Conservation (phyloP, 768 basidiomycete species). For the Kondoa malvinella region DNA sequence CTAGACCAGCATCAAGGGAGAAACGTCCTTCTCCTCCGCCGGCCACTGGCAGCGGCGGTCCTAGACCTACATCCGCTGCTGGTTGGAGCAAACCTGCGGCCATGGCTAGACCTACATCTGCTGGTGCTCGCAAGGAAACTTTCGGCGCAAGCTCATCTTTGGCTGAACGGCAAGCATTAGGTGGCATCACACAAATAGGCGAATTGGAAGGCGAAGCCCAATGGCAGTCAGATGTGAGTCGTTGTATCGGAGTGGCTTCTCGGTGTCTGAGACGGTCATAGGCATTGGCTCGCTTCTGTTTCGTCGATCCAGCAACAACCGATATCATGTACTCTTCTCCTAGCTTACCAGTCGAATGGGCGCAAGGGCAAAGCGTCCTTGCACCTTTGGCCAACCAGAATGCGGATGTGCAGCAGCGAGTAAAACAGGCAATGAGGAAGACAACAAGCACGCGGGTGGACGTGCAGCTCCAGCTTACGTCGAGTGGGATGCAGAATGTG, state of each 20-base stretch:
- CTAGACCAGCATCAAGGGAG: not conserved
- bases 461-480: not conserved
- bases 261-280: too few species aligned
- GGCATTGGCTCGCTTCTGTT: not conserved
- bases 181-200: not conserved
- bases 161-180: not conserved
- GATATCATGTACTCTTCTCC: slow-evolving; percentile 1
- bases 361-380: not conserved
- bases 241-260: too few species aligned
- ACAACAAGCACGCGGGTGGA: not conserved
- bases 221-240: not conserved
- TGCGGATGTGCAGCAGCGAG: not conserved
- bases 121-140: not conserved
- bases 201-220: not conserved
- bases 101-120: not conserved
- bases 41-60: not conserved
- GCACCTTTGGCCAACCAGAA: not conserved
- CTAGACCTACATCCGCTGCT: not conserved
- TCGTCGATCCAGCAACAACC: not conserved
- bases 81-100: not conserved
- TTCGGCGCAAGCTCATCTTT: not conserved
- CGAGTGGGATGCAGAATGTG: not conserved
- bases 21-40: not conserved
- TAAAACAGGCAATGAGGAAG: not conserved
- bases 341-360: not conserved